Evolutionary conservation across 108 stramenopile genomes (phyloP).

Genomic region (Schizochytrium sp.): DNA sequence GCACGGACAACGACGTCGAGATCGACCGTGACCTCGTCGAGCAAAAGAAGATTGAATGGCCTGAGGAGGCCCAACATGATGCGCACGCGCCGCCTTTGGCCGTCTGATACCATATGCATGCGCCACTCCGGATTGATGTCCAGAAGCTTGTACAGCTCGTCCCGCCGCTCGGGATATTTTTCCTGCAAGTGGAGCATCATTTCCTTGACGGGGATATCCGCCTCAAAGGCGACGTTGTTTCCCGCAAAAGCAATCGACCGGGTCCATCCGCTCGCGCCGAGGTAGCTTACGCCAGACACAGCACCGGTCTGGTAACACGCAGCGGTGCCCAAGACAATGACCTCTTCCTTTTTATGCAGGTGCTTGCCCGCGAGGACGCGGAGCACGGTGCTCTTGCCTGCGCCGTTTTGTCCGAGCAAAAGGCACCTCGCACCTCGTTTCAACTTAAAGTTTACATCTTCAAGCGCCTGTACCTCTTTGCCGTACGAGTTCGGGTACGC

Average conservation of each 20-base stretch:
- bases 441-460: constrained; percentile 55
- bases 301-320: constrained; percentile 85
- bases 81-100: constrained; percentile 73
- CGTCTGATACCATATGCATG: constrained; percentile 73
- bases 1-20: constrained; percentile 89
- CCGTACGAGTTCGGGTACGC: not conserved
- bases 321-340: constrained; percentile 72
- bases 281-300: constrained; percentile 81
- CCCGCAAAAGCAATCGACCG: constrained; percentile 95
- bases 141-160: constrained; percentile 82
- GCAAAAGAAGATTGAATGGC: constrained; percentile 82
- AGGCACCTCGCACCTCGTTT: constrained; percentile 66
- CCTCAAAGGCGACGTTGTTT: constrained; percentile 59
- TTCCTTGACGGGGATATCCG: constrained; percentile 77
- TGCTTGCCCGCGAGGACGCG: constrained; percentile 82
- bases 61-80: constrained; percentile 83
- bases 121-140: constrained; percentile 91
- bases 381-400: constrained; percentile 34
- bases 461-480: constrained; percentile 24
- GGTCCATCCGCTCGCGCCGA: constrained; percentile 95
- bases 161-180: constrained; percentile 83
- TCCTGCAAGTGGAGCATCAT: constrained; percentile 94
- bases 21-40: constrained; percentile 94
- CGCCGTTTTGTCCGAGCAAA: constrained; percentile 77
- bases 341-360: constrained; percentile 59